Evolutionary conservation across 108 stramenopile species (phyloP).

Genomic region (Stephanodiscus triporus): DNA sequence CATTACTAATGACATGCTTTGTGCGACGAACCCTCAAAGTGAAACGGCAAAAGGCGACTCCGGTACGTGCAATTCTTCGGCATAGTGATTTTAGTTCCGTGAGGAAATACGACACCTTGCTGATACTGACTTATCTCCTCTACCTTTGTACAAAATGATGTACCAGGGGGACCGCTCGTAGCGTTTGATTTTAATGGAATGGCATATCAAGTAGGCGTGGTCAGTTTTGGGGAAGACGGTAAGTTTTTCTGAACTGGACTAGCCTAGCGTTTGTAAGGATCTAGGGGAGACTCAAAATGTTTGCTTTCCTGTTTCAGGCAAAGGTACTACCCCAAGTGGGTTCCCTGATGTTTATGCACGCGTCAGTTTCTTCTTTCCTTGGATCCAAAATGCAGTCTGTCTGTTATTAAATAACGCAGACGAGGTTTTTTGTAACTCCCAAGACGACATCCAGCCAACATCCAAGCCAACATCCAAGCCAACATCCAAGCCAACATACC

Average conservation of each 20-base stretch:
- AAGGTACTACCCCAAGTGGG: not conserved
- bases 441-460: no score
- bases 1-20: no score
- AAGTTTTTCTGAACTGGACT: not conserved
- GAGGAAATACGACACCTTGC: not conserved
- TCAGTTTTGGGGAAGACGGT: not conserved
- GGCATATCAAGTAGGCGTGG: not conserved
- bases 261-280: no score
- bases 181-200: not conserved
- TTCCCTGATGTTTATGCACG: not conserved
- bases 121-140: not conserved
- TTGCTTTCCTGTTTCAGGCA: not conserved
- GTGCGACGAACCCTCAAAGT: not conserved
- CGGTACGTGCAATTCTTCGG: not conserved
- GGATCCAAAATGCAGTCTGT: not conserved
- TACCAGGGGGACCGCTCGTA: slow-evolving; percentile 1
- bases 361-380: not conserved
- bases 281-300: not conserved
- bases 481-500: no score
- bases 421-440: no score
- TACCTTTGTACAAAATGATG: not conserved
- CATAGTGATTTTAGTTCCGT: not conserved
- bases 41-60: not conserved
- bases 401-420: no score
- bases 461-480: no score